A percentile compares a stretch with the other conserved stretches of the same genome.
These are phyloP conservation scores for Populus davidiana DNA, from an alignment of 345 rosid genomes.

Conservation along the genomic window DNA sequence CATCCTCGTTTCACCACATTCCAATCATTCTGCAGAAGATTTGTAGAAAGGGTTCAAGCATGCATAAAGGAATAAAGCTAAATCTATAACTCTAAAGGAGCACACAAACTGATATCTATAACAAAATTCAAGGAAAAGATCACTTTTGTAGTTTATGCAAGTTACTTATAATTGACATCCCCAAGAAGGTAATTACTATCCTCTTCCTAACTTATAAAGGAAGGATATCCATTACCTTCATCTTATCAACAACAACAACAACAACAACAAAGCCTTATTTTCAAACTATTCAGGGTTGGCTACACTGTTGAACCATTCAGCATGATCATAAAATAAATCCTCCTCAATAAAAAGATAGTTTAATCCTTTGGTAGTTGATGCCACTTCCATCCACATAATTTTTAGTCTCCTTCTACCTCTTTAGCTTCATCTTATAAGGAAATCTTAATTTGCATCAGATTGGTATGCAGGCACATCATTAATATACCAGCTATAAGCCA, in stretches of 20 bases:
- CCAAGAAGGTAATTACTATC: no score
- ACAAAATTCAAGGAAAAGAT: neutral
- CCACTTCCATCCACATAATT: neutral
- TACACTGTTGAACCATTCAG: neutral
- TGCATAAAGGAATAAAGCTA: neutral
- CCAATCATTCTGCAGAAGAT: slow-evolving; percentile 79
- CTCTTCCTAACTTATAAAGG: neutral
- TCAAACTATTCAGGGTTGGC: neutral
- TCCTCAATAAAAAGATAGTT: neutral
- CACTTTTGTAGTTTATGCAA: neutral
- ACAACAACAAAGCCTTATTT: neutral
- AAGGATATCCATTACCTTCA: neutral
- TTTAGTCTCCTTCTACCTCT: neutral
- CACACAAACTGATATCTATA: neutral
- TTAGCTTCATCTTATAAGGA: neutral
- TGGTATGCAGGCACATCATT: neutral
- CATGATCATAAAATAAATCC: neutral
- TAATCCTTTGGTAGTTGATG: neutral
- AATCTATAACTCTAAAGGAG: neutral
- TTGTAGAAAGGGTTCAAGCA: neutral
- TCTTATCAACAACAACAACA: neutral
- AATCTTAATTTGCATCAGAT: neutral
- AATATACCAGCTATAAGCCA: neutral
- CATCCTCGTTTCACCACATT: slow-evolving; percentile 88
- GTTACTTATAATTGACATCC: neutral